A percentile compares a stretch with the other conserved stretches of the same genome.
These are phyloP conservation scores for Talaromyces sp. DNA, from an alignment of 2,329 filamentous ascomycete species.

Conservation along the genomic window DNA sequence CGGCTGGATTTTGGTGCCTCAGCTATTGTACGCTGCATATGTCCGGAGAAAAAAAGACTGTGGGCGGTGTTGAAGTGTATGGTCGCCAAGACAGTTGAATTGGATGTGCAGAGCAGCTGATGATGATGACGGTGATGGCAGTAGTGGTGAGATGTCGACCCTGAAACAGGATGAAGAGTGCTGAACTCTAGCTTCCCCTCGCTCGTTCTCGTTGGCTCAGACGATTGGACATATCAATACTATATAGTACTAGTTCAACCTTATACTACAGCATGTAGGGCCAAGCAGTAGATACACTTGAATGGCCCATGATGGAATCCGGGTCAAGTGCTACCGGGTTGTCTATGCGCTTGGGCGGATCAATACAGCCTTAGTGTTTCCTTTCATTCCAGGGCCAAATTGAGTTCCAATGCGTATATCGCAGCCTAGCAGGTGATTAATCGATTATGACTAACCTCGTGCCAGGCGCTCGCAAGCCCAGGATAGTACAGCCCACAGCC, in stretches of 20 bases:
- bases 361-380: constrained; percentile 8
- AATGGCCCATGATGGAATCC: constrained; percentile 10
- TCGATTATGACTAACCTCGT: not conserved
- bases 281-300: constrained; percentile 1
- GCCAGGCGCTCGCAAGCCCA: not conserved
- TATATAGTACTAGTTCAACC: not conserved
- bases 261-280: not conserved
- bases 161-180: constrained; percentile 1
- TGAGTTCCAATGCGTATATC: constrained; percentile 1
- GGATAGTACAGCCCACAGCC: not conserved
- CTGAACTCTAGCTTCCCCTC: constrained; percentile 4
- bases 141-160: not conserved
- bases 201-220: not conserved
- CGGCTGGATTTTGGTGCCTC: not conserved
- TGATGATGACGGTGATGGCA: not conserved
- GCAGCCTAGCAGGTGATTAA: not conserved
- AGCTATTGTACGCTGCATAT: not conserved
- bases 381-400: constrained; percentile 2
- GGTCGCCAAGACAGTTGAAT: not conserved
- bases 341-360: constrained; percentile 4
- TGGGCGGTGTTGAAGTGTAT: not conserved
- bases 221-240: constrained; percentile 3
- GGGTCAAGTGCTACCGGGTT: constrained; percentile 7
- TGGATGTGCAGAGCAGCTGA: not conserved
- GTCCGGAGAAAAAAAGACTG: not conserved